Percentiles rank a stretch among this genome's conserved stretches.
Conservation (phyloP, 345 rosid genomes). For the Pseudoturritis turrita region DNA sequence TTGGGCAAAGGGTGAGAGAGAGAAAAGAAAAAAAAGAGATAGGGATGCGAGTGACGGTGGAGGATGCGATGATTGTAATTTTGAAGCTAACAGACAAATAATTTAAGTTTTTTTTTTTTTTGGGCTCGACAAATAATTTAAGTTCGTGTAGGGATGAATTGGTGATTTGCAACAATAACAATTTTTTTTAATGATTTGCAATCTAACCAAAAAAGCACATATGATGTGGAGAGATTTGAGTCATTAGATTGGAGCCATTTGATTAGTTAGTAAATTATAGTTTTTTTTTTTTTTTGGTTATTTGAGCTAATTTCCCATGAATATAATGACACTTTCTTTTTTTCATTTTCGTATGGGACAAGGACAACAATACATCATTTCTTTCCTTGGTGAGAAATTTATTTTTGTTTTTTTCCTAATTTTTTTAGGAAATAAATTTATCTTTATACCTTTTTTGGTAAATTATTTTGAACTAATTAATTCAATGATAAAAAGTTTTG, state of each 20-base stretch:
- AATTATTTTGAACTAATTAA: not conserved
- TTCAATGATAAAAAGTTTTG: not conserved
- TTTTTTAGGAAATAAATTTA: not conserved
- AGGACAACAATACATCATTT: not conserved
- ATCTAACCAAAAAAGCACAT: no score
- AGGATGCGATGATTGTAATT: conserved; percentile 23
- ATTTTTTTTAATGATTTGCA: no score
- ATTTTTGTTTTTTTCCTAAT: not conserved
- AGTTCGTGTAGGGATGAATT: conserved; percentile 11
- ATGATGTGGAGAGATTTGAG: no score
- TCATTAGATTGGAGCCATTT: no score
- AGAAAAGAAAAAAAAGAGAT: not conserved
- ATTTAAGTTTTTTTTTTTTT: no score
- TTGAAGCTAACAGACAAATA: conserved; percentile 22
- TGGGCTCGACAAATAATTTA: no score
- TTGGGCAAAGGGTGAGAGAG: not conserved
- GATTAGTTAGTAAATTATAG: no score
- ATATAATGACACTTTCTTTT: not conserved
- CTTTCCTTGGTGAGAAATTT: not conserved
- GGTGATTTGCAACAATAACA: no score
- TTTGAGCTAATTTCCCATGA: no score
- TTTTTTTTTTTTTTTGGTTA: no score
- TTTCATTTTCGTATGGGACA: conserved; percentile 11
- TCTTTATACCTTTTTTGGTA: not conserved
- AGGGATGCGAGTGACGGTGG: conserved; percentile 13